phyloP scores from a whole-genome alignment of 768 basidiomycete genomes.

The Boletus rubescentipes region DNA sequence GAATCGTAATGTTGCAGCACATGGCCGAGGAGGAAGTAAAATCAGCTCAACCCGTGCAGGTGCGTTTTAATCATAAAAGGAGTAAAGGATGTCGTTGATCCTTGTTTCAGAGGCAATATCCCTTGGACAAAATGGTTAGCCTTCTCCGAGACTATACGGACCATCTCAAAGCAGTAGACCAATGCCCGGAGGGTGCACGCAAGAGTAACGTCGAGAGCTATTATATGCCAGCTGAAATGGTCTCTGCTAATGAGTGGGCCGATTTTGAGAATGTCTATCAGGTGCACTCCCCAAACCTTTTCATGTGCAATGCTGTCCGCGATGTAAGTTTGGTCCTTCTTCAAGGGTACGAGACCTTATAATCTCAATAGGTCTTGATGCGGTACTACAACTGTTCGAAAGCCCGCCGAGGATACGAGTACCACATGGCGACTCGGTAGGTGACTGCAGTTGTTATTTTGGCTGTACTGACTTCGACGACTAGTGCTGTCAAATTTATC shows the following conservation, averaged over 20 bases:
- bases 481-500: constrained; percentile 82
- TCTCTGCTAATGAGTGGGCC: constrained; percentile 69
- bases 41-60: constrained; percentile 13
- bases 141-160: constrained; percentile 62
- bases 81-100: background rate
- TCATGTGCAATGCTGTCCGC: constrained; percentile 71
- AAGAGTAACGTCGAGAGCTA: constrained; percentile 47
- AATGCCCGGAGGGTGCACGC: constrained; percentile 29
- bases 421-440: constrained; percentile 84
- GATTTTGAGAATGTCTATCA: constrained; percentile 92
- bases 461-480: constrained; percentile 4
- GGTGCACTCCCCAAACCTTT: constrained; percentile 81
- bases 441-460: constrained; percentile 20
- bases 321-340: constrained; percentile 53
- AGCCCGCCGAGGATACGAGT: constrained; percentile 75
- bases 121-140: constrained; percentile 49
- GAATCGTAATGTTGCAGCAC: constrained; percentile 49
- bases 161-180: constrained; percentile 49
- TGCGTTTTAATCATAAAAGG: constrained; percentile 1
- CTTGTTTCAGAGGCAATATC: constrained; percentile 22
- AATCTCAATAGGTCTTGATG: constrained; percentile 64
- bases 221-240: constrained; percentile 64
- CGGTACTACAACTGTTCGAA: constrained; percentile 86
- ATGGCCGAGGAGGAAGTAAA: constrained; percentile 16
- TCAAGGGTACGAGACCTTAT: background rate